Evolutionary conservation across 2,329 filamentous ascomycete genomes (phyloP), one percentile per base, ranked within the genome.

Genomic region (Botryosphaeria dothidea): DNA sequence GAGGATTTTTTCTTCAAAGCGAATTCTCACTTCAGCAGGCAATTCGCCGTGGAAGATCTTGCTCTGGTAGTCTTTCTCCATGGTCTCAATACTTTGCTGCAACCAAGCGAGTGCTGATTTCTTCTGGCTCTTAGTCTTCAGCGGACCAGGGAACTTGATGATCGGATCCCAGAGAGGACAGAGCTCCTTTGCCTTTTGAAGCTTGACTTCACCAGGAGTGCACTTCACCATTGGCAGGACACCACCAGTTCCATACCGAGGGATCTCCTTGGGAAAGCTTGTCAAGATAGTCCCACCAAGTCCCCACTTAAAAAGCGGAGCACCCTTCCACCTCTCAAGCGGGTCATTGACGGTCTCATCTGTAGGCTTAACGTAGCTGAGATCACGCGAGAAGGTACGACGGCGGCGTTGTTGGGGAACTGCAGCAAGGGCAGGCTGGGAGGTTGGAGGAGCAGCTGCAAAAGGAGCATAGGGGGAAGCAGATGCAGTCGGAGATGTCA

Each of bases 111-210:
- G 71, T 0, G 92, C 86, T 63, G 99, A 94, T 81, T 98, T 99
- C 83, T 99, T 99, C 83, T 97, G 98, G 1, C 89, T 88, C 74
- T 97, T 98, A 45, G 88, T 86, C 76, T 90, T 93, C 29, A 99
- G 81, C 3, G 96, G 95, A 0, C 95, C 95, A 0, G 95, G 95
- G 72, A 98, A 98, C 70, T 89, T 92, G 19, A 87, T 85, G 56
- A 95, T 80, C 2, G 88, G 85, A 36, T 95, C 92, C 25, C 87
- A 82, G 8, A 93, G 80, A 4, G 91, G 88, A 49, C 92, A 81
- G 31, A 92, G 82, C 48, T 93, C 88, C 74, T 90, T 95, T 67
- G 92, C 84, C 69, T 86, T 90, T 67, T 88, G 85, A n/a, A 94
- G 81, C 71, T 89, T 92, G 25, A 97, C 86, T 69, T 94, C 91